phyloP scores from a whole-genome alignment of 2,329 filamentous ascomycete genomes.

The Alternaria angustiovoidea region DNA sequence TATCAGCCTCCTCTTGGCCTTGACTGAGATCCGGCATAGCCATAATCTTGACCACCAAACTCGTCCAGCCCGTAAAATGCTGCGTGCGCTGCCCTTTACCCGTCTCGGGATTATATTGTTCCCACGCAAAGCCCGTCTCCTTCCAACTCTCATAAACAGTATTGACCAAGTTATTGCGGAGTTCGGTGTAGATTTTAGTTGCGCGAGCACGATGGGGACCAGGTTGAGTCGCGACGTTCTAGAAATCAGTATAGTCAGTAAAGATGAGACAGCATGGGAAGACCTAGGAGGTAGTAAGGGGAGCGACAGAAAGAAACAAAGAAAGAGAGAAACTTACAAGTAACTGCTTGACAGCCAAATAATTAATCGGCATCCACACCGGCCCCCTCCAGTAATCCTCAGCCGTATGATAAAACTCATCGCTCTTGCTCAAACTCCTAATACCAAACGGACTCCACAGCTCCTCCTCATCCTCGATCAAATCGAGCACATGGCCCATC shows the following conservation, averaged over 20 bases:
- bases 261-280: too few relatives aligned
- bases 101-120: constrained; percentile 95
- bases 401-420: constrained; percentile 83
- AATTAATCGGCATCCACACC: constrained; percentile 98
- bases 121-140: constrained; percentile 95
- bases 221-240: constrained; percentile 69
- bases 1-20: too few relatives aligned
- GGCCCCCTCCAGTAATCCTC: constrained; percentile 99
- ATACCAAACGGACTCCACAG: constrained; percentile 93
- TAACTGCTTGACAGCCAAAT: constrained; percentile 81
- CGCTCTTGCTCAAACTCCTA: constrained; percentile 83
- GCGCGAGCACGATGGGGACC: constrained; percentile 76
- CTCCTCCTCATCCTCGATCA: constrained; percentile 81
- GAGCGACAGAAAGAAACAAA: too few relatives aligned
- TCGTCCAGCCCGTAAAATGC: constrained; percentile 99
- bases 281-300: neutral
- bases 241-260: neutral
- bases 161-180: constrained; percentile 85
- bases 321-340: constrained; percentile 57
- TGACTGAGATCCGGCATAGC: constrained; percentile 83
- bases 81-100: constrained; percentile 93
- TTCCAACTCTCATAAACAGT: constrained; percentile 90
- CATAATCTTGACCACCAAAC: constrained; percentile 96
- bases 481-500: constrained; percentile 76
- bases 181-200: constrained; percentile 74